These are phyloP conservation scores for Phytopythium litorale DNA, from an alignment of 352 stramenopile species.

Conservation along the genomic window DNA sequence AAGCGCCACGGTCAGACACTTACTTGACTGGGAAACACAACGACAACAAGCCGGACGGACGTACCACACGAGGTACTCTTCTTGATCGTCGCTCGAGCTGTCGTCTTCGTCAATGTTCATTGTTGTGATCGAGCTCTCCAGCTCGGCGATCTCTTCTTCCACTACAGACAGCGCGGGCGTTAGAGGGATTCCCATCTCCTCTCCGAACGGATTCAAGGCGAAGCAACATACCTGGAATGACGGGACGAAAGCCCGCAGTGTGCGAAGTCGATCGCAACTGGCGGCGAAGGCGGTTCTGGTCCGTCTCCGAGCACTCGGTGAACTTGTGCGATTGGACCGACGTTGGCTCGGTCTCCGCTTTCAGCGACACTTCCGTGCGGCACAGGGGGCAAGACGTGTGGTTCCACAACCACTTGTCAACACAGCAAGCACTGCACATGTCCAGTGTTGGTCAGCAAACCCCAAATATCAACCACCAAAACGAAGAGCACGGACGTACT, in stretches of 20 bases:
- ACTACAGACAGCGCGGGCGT: not conserved
- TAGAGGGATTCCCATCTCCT: not conserved
- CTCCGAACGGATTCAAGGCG: not conserved
- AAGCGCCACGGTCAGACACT: not conserved
- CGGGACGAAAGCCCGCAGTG: conserved; percentile 58
- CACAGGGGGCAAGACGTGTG: conserved; percentile 84
- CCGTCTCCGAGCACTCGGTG: conserved; percentile 60
- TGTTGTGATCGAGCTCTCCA: conserved; percentile 3
- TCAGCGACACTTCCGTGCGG: conserved; percentile 68
- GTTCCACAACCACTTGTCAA: conserved; percentile 85
- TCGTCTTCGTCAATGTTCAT: conserved; percentile 9
- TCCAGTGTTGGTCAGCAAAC: not conserved
- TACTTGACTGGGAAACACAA: too few relatives aligned
- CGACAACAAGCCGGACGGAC: not conserved
- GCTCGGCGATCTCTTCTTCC: conserved; percentile 3
- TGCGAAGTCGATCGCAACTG: conserved; percentile 72
- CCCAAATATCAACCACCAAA: not conserved
- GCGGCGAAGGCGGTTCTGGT: conserved; percentile 68
- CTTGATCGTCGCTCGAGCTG: not conserved
- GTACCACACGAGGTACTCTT: conserved; percentile 22
- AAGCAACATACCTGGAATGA: conserved; percentile 47
- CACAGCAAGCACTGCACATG: conserved; percentile 59
- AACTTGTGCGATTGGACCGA: conserved; percentile 68
- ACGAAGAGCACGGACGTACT: conserved; percentile 41
- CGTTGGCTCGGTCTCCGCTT: conserved; percentile 30